A percentile compares a stretch with the other conserved stretches of the same genome.
phyloP scores from a whole-genome alignment of 305 asterid genomes.

The Stenogyne calaminthoides region DNA sequence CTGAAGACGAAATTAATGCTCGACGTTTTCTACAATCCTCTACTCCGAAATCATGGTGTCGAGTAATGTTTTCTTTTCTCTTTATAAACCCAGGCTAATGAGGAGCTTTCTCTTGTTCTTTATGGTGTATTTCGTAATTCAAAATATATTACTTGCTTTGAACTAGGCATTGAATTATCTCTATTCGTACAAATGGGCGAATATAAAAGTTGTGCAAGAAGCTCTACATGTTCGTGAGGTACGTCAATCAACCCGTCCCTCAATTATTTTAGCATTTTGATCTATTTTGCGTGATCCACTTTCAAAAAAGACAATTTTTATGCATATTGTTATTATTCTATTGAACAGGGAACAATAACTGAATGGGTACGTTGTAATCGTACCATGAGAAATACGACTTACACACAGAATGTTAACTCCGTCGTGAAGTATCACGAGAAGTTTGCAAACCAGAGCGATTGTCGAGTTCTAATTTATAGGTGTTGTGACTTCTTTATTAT shows the following conservation, averaged over 20 bases:
- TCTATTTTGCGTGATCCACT: neutral
- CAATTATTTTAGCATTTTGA: neutral
- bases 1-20: conserved; percentile 6
- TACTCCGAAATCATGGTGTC: conserved; percentile 25
- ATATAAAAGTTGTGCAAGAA: conserved; percentile 41
- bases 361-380: conserved; percentile 24
- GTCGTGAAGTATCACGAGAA: conserved; percentile 26
- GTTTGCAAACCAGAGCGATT: conserved; percentile 7
- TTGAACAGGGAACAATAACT: conserved; percentile 31
- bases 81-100: neutral
- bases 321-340: too few relatives aligned
- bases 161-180: conserved; percentile 19
- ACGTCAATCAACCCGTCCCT: neutral
- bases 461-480: conserved; percentile 36
- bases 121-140: too few relatives aligned
- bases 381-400: neutral
- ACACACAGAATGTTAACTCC: neutral
- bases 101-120: too few relatives aligned
- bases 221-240: conserved; percentile 59
- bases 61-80: conserved; percentile 23
- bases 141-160: neutral
- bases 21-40: conserved; percentile 9
- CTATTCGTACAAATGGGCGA: conserved; percentile 41
- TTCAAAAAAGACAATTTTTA: too few relatives aligned
- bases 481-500: neutral